phyloP scores from a whole-genome alignment of 192 early-diverging fungal species.

The Backusella psychrophila region DNA sequence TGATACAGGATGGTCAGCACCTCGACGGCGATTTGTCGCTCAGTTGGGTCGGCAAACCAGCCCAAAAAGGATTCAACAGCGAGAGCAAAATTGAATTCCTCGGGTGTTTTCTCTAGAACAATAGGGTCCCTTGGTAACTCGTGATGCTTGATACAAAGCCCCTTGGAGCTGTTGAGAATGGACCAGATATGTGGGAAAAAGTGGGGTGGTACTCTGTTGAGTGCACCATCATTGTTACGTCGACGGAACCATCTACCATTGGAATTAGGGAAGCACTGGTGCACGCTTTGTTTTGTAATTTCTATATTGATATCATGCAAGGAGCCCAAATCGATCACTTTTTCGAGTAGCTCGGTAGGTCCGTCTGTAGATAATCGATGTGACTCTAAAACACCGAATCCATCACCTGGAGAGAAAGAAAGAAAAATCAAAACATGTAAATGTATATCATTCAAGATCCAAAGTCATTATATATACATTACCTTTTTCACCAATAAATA shows the following conservation, averaged over 20 bases:
- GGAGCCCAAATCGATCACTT: conserved; percentile 45
- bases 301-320: conserved; percentile 45
- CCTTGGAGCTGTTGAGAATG: conserved; percentile 56
- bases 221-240: conserved; percentile 78
- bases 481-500: conserved; percentile 76
- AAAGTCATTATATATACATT: conserved; percentile 19
- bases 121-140: conserved; percentile 70
- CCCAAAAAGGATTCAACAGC: conserved; percentile 73
- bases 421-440: too few relatives aligned
- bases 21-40: conserved; percentile 74
- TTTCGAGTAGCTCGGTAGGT: conserved; percentile 58
- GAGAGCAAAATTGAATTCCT: conserved; percentile 82
- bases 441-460: too few relatives aligned
- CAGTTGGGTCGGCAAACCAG: conserved; percentile 70
- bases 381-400: conserved; percentile 43
- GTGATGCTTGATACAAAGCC: conserved; percentile 57
- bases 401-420: not conserved
- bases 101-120: conserved; percentile 76
- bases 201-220: conserved; percentile 73
- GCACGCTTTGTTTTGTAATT: conserved; percentile 36
- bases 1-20: conserved; percentile 67
- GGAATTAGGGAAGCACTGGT: conserved; percentile 45
- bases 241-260: conserved; percentile 66
- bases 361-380: conserved; percentile 46
- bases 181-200: conserved; percentile 79